phyloP scores from a whole-genome alignment of 768 basidiomycete species.

The Termitomyces sp. region DNA sequence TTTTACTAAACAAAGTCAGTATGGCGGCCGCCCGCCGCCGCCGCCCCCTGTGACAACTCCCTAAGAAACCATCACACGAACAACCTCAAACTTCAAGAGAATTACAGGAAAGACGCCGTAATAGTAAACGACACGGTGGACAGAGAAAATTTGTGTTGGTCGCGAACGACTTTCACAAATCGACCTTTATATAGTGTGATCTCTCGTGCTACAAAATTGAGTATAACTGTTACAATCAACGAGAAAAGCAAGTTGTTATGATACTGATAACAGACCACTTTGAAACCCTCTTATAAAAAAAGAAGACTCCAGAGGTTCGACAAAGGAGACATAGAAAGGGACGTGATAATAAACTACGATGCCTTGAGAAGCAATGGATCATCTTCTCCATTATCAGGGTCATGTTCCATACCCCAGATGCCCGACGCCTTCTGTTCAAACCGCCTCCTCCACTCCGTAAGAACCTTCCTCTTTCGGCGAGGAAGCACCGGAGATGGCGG shows the following conservation, averaged over 20 bases:
- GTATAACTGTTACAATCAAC: too few relatives aligned
- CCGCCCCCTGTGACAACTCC: neutral
- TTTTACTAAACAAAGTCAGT: neutral
- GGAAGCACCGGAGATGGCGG: conserved; percentile 29
- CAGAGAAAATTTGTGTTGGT: too few relatives aligned
- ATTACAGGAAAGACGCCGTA: too few relatives aligned
- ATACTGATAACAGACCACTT: neutral
- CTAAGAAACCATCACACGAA: neutral
- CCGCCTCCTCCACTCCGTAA: conserved; percentile 5
- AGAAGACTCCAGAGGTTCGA: neutral
- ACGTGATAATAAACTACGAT: neutral
- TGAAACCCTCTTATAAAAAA: neutral
- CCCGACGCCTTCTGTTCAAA: conserved; percentile 3
- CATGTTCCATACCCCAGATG: conserved; percentile 10
- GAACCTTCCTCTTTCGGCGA: conserved; percentile 17
- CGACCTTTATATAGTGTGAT: too few relatives aligned
- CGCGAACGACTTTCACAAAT: neutral
- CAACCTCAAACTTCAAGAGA: neutral
- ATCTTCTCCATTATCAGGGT: conserved; percentile 14
- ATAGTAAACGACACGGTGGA: neutral
- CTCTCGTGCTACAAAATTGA: neutral
- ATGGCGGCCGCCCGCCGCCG: neutral
- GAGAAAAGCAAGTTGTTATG: too few relatives aligned
- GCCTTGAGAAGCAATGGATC: conserved; percentile 14
- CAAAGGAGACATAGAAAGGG: neutral